Percentiles rank a stretch among this genome's conserved stretches.
Conservation (phyloP, 2,329 filamentous ascomycete genomes). For the Diaporthe australafricana region DNA sequence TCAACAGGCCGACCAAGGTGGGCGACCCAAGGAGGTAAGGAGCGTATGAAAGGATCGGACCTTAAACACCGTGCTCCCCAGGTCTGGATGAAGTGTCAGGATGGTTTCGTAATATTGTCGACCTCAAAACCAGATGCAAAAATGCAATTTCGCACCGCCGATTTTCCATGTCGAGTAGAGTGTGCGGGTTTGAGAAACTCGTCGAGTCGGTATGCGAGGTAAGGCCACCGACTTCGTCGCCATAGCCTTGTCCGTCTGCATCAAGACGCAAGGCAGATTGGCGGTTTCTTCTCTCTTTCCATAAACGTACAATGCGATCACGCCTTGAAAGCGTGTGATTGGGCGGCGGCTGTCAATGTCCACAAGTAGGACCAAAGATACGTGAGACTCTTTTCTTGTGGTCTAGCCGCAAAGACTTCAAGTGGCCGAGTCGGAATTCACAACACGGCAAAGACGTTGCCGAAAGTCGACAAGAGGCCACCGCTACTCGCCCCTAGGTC, state of each 20-base stretch:
- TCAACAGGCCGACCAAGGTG: background rate
- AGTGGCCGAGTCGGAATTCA: background rate
- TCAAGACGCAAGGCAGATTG: too few relatives aligned
- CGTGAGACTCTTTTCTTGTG: background rate
- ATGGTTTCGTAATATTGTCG: background rate
- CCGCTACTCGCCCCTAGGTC: conserved; percentile 77
- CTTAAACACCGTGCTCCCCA: background rate
- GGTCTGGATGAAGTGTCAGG: too few relatives aligned
- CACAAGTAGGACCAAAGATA: too few relatives aligned
- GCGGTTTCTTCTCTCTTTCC: background rate
- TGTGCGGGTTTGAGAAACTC: background rate
- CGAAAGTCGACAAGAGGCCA: background rate
- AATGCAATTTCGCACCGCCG: background rate
- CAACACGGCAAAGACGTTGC: background rate
- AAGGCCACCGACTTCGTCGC: too few relatives aligned
- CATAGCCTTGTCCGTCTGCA: background rate
- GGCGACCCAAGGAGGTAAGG: background rate
- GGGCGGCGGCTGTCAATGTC: background rate
- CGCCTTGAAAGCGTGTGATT: background rate
- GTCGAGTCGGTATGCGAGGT: background rate
- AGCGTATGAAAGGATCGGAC: background rate
- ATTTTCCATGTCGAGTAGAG: background rate
- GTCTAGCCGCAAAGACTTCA: background rate
- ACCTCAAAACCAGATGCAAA: background rate
- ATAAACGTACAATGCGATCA: background rate